Evolutionary conservation across 2,329 filamentous ascomycete genomes (phyloP).

Genomic region (Sporothrix inflata): DNA sequence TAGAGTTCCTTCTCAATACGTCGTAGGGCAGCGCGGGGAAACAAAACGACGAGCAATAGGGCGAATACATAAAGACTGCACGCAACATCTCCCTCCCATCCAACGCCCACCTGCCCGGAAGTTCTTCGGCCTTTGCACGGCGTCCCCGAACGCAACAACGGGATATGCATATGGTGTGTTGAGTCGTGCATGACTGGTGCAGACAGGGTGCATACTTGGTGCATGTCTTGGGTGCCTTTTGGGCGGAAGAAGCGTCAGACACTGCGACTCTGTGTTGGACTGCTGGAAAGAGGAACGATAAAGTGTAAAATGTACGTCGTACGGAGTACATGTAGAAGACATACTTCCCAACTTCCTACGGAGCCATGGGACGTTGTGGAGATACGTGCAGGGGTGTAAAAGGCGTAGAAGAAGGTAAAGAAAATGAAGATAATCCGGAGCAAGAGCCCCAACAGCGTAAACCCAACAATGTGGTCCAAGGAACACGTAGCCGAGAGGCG

Average conservation of each 20-base stretch:
- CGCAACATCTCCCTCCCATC: neutral
- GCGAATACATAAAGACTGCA: too few relatives aligned
- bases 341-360: neutral
- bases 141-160: slow-evolving; percentile 16
- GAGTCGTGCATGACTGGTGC: neutral
- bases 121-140: slow-evolving; percentile 22
- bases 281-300: neutral
- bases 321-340: too few relatives aligned
- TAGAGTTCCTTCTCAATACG: too few relatives aligned
- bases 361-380: too few relatives aligned
- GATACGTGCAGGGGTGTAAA: neutral
- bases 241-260: neutral
- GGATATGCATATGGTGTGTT: neutral
- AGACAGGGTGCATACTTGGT: neutral
- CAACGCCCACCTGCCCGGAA: neutral
- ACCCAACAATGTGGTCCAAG: slow-evolving; percentile 15
- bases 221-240: slow-evolving; percentile 5
- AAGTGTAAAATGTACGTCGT: neutral
- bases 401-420: neutral
- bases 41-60: neutral
- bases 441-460: neutral
- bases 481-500: neutral
- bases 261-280: neutral
- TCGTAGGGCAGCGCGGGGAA: neutral
- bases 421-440: neutral